Base-by-base conservation (phyloP, 441 rosid species). In the Gossypium davidsonii region DNA sequence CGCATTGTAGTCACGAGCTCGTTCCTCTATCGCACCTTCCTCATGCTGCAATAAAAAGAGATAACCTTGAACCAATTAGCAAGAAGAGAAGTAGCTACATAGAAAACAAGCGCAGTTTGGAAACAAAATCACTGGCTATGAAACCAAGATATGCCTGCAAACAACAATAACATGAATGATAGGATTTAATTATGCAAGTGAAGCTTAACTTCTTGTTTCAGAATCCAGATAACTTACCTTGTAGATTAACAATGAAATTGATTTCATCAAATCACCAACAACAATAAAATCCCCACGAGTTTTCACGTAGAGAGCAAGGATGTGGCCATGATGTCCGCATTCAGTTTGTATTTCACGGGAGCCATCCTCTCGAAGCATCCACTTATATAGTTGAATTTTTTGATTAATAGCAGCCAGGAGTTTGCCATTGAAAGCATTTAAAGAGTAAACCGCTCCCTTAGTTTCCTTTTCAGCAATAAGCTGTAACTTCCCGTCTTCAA, bases 231-330 rank as follows among this genome's bases (percentile, higher is more conserved):
- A 26, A 53, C 64, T 79, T 79, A 83, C 97, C 92, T 95, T 95
- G 85, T 95, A 95, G 73, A 93, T 87, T 67, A 95, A 84, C 82
- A 95, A 76, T 68, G 99, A 92, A 74, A 95, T 91, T 11, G 98
- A 95, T 81, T 95, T 95, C 99, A 95, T 95, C 85, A 93, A 83
- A 83, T 95, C 99, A 74, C 99, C 98, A 62, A 95, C 97, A 65
- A 96, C 96, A 53, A 96, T 96, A 77, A 96, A 96, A 82, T 96
- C 98, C 72, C 99, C 99, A 48, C 97, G 99, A 58, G 97, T 96
- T 79, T 96, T 96, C 25, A 96, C 97, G 80, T 90, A 91, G 20
- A 93, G 97, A 48, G 99, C 98, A 77, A 93, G 97, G 80, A 96
- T 91, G 85, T 93, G 99, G 53, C 98, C 99, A 18, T 91, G 99